These are phyloP conservation scores for Neoscytalidium dimidiatum DNA, from an alignment of 2,329 filamentous ascomycete species.

Conservation along the genomic window DNA sequence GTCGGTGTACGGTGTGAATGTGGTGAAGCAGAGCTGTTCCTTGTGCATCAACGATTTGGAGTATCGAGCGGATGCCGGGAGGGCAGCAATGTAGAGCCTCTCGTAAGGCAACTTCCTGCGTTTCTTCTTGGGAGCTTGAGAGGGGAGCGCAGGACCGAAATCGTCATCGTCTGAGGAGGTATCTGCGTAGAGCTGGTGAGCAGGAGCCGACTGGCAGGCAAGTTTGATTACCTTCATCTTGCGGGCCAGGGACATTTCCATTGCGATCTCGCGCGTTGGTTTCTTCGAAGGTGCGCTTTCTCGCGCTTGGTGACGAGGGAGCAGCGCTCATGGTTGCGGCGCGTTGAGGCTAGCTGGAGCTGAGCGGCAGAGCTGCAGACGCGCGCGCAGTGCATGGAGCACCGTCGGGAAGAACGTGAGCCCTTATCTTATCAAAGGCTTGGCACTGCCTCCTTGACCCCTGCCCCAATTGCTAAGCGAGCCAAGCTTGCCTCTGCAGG, in stretches of 20 bases:
- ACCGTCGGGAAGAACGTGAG: not conserved
- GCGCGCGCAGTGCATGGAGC: slow-evolving; percentile 1
- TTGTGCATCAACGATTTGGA: slow-evolving; percentile 98
- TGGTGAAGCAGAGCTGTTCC: slow-evolving; percentile 86
- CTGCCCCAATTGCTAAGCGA: not conserved
- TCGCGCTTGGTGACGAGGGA: not conserved
- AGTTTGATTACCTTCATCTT: slow-evolving; percentile 1
- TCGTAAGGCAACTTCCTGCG: slow-evolving; percentile 88
- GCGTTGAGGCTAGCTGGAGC: not conserved
- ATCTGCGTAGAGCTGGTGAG: slow-evolving; percentile 38
- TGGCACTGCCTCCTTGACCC: not conserved
- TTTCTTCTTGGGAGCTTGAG: slow-evolving; percentile 82
- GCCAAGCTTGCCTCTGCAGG: not conserved
- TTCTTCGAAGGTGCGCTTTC: slow-evolving; percentile 16
- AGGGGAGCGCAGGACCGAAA: slow-evolving; percentile 88
- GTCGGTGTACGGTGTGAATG: slow-evolving; percentile 85
- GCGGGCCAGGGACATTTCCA: not conserved
- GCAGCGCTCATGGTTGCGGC: slow-evolving; percentile 3
- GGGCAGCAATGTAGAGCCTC: slow-evolving; percentile 88
- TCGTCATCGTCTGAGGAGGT: slow-evolving; percentile 81
- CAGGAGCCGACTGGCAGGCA: not conserved
- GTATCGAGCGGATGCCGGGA: slow-evolving; percentile 80
- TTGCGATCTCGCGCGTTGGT: not conserved
- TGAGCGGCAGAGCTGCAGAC: not conserved
- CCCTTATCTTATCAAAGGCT: slow-evolving; percentile 4